Percentiles rank a stretch among this genome's conserved stretches.
Evolutionary conservation across 208 protist genomes (phyloP).

Genomic region (Perkinsela sp.): DNA sequence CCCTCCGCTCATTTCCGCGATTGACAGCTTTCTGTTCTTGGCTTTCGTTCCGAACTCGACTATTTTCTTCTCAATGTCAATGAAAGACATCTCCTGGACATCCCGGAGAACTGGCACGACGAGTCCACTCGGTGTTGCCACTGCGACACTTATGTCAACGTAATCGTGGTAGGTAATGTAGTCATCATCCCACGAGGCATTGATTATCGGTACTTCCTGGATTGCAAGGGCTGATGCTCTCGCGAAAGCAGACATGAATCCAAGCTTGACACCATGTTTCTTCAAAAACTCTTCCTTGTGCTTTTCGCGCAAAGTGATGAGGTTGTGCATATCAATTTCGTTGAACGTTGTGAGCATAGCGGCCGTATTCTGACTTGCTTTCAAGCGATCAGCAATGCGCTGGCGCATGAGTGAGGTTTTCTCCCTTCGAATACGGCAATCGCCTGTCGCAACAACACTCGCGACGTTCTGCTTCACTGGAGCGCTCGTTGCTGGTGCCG

Average conservation of each 20-base stretch:
- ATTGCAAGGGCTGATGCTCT: slow-evolving; percentile 79
- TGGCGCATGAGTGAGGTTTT: slow-evolving; percentile 76
- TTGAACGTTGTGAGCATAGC: slow-evolving; percentile 98
- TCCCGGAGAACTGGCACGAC: slow-evolving; percentile 90
- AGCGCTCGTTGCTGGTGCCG: not conserved
- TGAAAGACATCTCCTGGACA: slow-evolving; percentile 73
- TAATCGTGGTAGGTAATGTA: slow-evolving; percentile 91
- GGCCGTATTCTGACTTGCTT: slow-evolving; percentile 90
- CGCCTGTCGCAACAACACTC: slow-evolving; percentile 6
- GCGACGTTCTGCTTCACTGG: not conserved
- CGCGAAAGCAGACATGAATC: slow-evolving; percentile 95
- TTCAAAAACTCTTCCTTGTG: slow-evolving; percentile 91
- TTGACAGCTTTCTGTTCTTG: slow-evolving; percentile 61
- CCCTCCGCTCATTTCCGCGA: slow-evolving; percentile 89
- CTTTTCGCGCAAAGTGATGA: slow-evolving; percentile 74
- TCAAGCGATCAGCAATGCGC: slow-evolving; percentile 81
- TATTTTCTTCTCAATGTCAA: slow-evolving; percentile 81
- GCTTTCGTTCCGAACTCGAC: slow-evolving; percentile 61
- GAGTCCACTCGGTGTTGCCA: slow-evolving; percentile 81
- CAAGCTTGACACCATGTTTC: slow-evolving; percentile 90
- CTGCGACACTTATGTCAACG: slow-evolving; percentile 88
- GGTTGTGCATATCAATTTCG: slow-evolving; percentile 84
- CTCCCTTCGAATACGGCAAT: slow-evolving; percentile 41
- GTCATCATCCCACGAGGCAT: slow-evolving; percentile 75
- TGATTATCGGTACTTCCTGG: slow-evolving; percentile 79